Percentiles rank a stretch among this genome's conserved stretches.
Conservation (phyloP, 768 basidiomycete species). For the Roridomyces roridus region DNA sequence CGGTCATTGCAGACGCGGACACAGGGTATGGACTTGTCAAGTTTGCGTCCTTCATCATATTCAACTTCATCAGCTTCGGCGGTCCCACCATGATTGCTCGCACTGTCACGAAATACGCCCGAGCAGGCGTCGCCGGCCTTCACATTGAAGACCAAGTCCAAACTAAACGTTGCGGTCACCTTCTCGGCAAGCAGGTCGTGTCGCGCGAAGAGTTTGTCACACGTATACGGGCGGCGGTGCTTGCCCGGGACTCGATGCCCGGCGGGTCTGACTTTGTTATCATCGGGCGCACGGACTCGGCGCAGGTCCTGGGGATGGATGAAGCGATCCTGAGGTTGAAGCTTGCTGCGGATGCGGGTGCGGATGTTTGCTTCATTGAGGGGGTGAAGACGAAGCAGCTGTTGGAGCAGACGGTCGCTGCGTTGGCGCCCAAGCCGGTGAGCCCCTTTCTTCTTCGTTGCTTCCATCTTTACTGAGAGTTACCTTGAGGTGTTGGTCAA, state of each 20-base stretch:
- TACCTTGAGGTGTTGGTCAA: slow-evolving; percentile 67
- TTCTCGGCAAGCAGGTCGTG: slow-evolving; percentile 83
- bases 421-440: slow-evolving; percentile 75
- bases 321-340: slow-evolving; percentile 71
- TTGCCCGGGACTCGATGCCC: slow-evolving; percentile 77
- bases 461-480: neutral
- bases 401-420: slow-evolving; percentile 66
- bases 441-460: slow-evolving; percentile 16
- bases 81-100: slow-evolving; percentile 61
- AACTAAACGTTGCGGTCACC: slow-evolving; percentile 67
- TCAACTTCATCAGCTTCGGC: slow-evolving; percentile 43
- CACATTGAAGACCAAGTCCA: slow-evolving; percentile 64
- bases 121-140: slow-evolving; percentile 55
- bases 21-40: slow-evolving; percentile 43
- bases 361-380: slow-evolving; percentile 85
- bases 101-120: slow-evolving; percentile 55
- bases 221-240: slow-evolving; percentile 78
- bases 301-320: slow-evolving; percentile 81
- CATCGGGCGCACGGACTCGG: slow-evolving; percentile 79
- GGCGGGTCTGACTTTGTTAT: slow-evolving; percentile 80
- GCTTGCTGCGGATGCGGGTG: slow-evolving; percentile 74
- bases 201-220: slow-evolving; percentile 78
- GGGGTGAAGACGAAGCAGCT: slow-evolving; percentile 75
- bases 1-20: slow-evolving; percentile 63
- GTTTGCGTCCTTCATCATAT: neutral